phyloP scores from a whole-genome alignment of 345 rosid species.

The Aquilaria yunnanensis region DNA sequence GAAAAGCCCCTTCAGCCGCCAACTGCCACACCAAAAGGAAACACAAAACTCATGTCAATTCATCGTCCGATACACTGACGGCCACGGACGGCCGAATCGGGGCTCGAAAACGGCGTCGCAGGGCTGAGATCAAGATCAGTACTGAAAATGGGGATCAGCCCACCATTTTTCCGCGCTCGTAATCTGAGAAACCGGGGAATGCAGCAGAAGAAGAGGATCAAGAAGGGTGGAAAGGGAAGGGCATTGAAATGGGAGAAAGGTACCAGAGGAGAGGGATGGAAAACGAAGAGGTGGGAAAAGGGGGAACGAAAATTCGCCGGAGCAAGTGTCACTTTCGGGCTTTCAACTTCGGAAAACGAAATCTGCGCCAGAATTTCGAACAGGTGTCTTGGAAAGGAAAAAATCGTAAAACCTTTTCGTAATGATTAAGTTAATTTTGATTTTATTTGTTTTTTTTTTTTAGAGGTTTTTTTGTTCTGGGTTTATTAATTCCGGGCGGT shows the following conservation, averaged over 20 bases:
- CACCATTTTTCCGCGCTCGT: constrained; percentile 5
- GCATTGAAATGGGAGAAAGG: neutral
- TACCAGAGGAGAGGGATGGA: neutral
- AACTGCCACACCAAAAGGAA: constrained; percentile 15
- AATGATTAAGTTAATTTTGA: constrained; percentile 10
- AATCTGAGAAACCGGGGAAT: constrained; percentile 1
- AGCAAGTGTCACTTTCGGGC: constrained; percentile 3
- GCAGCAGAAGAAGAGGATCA: neutral
- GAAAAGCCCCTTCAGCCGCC: constrained; percentile 13
- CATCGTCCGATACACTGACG: neutral
- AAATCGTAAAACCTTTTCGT: neutral
- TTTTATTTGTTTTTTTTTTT: too few species aligned
- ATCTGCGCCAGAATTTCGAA: constrained; percentile 15
- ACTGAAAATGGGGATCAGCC: neutral
- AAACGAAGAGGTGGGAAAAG: neutral
- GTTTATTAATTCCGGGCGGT: neutral
- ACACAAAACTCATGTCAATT: neutral
- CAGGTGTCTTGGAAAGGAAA: neutral
- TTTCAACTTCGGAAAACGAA: constrained; percentile 12
- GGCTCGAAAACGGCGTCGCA: constrained; percentile 7
- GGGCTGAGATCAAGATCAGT: neutral
- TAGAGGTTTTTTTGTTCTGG: too few species aligned
- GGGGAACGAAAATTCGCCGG: neutral
- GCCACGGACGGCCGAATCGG: neutral
- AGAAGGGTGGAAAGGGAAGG: neutral